Conservation (phyloP, 805 yeast species). For the Suhomyces faveliae region DNA sequence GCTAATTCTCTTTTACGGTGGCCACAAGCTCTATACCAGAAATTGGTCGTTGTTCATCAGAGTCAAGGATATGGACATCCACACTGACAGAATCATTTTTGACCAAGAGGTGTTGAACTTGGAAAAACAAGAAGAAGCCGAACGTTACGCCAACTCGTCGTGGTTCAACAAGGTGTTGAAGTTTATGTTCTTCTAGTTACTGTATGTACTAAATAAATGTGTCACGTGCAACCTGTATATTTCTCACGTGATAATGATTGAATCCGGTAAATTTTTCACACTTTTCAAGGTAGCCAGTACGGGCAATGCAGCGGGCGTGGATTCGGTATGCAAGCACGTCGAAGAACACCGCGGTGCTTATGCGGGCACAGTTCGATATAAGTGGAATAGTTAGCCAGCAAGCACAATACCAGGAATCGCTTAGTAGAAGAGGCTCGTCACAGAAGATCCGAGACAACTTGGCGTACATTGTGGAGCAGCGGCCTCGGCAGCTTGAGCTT, state of each 20-base stretch:
- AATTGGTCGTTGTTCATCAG: slow-evolving; percentile 30
- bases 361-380: slow-evolving; percentile 26
- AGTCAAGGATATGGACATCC: slow-evolving; percentile 30
- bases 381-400: slow-evolving; percentile 20
- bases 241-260: too few relatives aligned
- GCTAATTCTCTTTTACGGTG: slow-evolving; percentile 29
- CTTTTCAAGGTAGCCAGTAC: not conserved
- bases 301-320: not conserved
- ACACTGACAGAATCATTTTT: slow-evolving; percentile 30
- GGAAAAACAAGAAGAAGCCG: slow-evolving; percentile 21
- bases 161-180: slow-evolving; percentile 9
- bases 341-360: slow-evolving; percentile 13
- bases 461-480: slow-evolving; percentile 24
- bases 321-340: slow-evolving; percentile 8
- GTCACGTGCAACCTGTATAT: not conserved
- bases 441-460: slow-evolving; percentile 17
- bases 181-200: slow-evolving; percentile 8
- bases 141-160: slow-evolving; percentile 8
- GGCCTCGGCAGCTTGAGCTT: slow-evolving; percentile 24
- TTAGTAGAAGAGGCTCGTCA: slow-evolving; percentile 26
- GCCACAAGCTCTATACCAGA: slow-evolving; percentile 32
- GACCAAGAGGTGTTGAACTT: slow-evolving; percentile 35
- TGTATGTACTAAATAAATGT: not conserved
- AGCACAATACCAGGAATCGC: slow-evolving; percentile 24
- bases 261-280: not conserved